A percentile compares a stretch with the other conserved stretches of the same genome.
These are phyloP conservation scores for Crithidia brevicula DNA, from an alignment of 208 protist genomes.

Conservation along the genomic window DNA sequence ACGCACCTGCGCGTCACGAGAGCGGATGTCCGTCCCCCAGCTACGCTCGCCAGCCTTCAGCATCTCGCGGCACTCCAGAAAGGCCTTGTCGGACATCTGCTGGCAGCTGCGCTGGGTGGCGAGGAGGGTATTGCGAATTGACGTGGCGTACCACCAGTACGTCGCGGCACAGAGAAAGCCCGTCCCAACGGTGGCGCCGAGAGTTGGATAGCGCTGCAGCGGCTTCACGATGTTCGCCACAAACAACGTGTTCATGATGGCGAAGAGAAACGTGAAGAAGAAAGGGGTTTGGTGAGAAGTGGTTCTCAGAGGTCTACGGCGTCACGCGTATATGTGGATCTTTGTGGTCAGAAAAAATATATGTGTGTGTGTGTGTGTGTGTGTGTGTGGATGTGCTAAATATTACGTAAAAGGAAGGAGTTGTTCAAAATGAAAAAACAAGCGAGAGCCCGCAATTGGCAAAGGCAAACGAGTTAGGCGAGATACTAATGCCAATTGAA, in stretches of 20 bases:
- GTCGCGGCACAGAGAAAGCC: slow-evolving; percentile 55
- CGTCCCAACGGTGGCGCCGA: slow-evolving; percentile 58
- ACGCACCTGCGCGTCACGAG: slow-evolving; percentile 73
- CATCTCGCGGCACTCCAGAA: slow-evolving; percentile 70
- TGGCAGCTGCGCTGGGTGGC: slow-evolving; percentile 60
- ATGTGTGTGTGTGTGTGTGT: neutral
- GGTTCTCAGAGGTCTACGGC: too few relatives aligned
- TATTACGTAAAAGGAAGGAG: neutral
- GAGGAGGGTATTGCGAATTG: slow-evolving; percentile 53
- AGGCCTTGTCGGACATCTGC: slow-evolving; percentile 47
- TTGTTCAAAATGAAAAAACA: slow-evolving; percentile 13
- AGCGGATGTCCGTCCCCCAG: slow-evolving; percentile 68
- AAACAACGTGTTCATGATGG: slow-evolving; percentile 51
- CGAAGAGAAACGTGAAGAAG: slow-evolving; percentile 2
- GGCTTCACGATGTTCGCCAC: slow-evolving; percentile 47
- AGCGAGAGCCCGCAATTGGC: too few relatives aligned
- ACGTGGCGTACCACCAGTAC: slow-evolving; percentile 78
- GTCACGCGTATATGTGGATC: too few relatives aligned
- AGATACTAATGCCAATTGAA: too few relatives aligned
- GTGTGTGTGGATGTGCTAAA: too few relatives aligned
- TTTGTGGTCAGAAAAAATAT: neutral
- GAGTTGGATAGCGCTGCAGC: slow-evolving; percentile 50
- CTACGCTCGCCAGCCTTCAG: slow-evolving; percentile 69
- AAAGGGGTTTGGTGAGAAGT: slow-evolving; percentile 1
- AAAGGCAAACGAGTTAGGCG: too few relatives aligned